These are phyloP conservation scores for Cochlearia excelsa DNA, from an alignment of 345 rosid genomes.

Conservation along the genomic window DNA sequence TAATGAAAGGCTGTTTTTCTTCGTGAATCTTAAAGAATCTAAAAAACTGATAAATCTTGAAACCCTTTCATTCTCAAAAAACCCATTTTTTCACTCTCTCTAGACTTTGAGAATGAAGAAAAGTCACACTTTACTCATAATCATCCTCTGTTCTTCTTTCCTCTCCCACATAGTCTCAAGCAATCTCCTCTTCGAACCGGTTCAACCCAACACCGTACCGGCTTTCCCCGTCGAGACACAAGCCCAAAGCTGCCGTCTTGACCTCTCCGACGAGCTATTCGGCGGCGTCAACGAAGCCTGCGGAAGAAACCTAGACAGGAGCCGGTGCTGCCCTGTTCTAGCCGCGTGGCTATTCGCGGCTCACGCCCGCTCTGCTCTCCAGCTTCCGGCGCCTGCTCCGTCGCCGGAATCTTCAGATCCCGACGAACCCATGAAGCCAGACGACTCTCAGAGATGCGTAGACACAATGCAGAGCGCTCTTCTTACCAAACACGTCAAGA, in stretches of 20 bases:
- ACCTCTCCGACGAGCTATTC: slow-evolving; percentile 92
- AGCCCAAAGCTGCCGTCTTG: slow-evolving; percentile 70
- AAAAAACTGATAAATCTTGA: slow-evolving; percentile 20
- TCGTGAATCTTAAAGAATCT: slow-evolving; percentile 15
- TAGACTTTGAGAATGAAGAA: slow-evolving; percentile 24
- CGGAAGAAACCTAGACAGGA: slow-evolving; percentile 76
- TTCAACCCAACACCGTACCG: slow-evolving; percentile 67
- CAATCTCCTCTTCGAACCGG: slow-evolving; percentile 60
- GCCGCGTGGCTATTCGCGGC: slow-evolving; percentile 99
- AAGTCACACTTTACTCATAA: slow-evolving; percentile 18
- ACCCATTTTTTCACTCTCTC: slow-evolving; percentile 1
- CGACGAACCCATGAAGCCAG: slow-evolving; percentile 86
- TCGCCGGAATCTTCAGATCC: slow-evolving; percentile 46
- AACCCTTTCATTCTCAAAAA: neutral
- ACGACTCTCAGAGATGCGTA: slow-evolving; percentile 95
- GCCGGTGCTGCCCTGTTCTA: slow-evolving; percentile 92
- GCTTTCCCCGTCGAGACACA: slow-evolving; percentile 73
- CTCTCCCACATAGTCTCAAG: slow-evolving; percentile 31
- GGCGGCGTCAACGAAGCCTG: slow-evolving; percentile 95
- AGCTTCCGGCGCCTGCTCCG: slow-evolving; percentile 57
- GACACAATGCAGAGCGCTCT: slow-evolving; percentile 80
- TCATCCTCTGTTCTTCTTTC: slow-evolving; percentile 24
- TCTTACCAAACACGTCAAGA: slow-evolving; percentile 64
- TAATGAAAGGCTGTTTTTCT: slow-evolving; percentile 33
- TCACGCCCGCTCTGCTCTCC: slow-evolving; percentile 82